These are phyloP conservation scores for Protoeuglena noctilucae DNA, from an alignment of 139 green algal genomes.

Conservation along the genomic window DNA sequence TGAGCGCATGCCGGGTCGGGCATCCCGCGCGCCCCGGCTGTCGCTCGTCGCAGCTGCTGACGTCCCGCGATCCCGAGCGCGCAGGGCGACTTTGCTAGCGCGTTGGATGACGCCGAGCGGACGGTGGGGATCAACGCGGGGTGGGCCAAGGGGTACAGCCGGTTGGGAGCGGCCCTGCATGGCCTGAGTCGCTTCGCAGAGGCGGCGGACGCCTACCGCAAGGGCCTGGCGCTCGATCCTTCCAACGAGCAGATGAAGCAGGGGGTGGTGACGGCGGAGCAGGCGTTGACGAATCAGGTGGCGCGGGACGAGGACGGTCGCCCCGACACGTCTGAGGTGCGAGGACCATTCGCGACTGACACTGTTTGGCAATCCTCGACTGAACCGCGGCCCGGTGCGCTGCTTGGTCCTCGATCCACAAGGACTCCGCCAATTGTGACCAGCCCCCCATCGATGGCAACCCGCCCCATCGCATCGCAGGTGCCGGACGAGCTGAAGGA, in stretches of 20 bases:
- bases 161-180: constrained; percentile 63
- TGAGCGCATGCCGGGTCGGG: background rate
- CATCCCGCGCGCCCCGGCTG: background rate
- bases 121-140: constrained; percentile 68
- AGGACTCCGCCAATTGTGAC: no score
- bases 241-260: constrained; percentile 45
- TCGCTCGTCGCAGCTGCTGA: background rate
- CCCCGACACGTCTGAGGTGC: no score
- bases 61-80: background rate
- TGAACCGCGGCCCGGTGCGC: no score
- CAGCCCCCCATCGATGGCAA: background rate
- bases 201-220: constrained; percentile 58
- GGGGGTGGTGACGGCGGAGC: constrained; percentile 20
- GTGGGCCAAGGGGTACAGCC: constrained; percentile 87
- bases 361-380: no score
- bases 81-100: constrained; percentile 6
- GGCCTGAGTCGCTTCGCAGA: constrained; percentile 51
- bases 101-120: constrained; percentile 71
- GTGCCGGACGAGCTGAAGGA: no score
- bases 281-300: background rate
- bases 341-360: no score
- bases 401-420: no score
- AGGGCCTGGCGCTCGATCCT: constrained; percentile 58
- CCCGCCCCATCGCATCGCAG: no score
- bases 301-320: background rate